A percentile compares a stretch with the other conserved stretches of the same genome.
Conservation (phyloP, 768 basidiomycete species). For the Mycena belliarum region DNA sequence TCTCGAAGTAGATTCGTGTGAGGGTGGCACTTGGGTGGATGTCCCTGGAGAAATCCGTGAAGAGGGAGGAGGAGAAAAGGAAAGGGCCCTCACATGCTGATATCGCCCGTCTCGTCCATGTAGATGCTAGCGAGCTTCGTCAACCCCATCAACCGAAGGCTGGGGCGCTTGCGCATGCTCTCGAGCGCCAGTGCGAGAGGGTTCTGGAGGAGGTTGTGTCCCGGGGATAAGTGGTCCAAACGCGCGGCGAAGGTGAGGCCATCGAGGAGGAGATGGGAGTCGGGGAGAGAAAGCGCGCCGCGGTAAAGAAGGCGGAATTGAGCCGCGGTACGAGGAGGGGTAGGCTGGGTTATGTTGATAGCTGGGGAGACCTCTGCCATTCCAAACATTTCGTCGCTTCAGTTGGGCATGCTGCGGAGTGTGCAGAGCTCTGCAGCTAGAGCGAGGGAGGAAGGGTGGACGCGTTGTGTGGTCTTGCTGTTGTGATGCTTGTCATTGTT, state of each 20-base stretch:
- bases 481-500: too few relatives aligned
- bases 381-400: neutral
- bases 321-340: slow-evolving; percentile 22
- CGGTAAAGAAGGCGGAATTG: slow-evolving; percentile 69
- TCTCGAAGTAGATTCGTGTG: slow-evolving; percentile 70
- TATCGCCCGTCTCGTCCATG: slow-evolving; percentile 58
- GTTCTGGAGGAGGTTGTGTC: too few relatives aligned
- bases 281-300: slow-evolving; percentile 71
- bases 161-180: slow-evolving; percentile 76
- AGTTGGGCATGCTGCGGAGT: neutral
- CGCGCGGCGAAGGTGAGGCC: slow-evolving; percentile 69
- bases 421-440: too few relatives aligned
- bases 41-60: slow-evolving; percentile 45
- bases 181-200: slow-evolving; percentile 48
- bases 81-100: slow-evolving; percentile 34
- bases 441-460: neutral
- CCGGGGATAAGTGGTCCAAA: slow-evolving; percentile 37
- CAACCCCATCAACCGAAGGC: slow-evolving; percentile 57
- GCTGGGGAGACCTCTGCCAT: neutral
- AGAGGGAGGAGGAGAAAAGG: neutral
- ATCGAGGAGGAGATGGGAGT: slow-evolving; percentile 71
- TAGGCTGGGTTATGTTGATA: slow-evolving; percentile 22
- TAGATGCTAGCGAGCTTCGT: slow-evolving; percentile 56
- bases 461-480: neutral
- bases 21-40: slow-evolving; percentile 67